Percentiles rank a stretch among this genome's conserved stretches.
Conservation (phyloP, 2,329 filamentous ascomycete genomes). For the Pleomassaria siparia region DNA sequence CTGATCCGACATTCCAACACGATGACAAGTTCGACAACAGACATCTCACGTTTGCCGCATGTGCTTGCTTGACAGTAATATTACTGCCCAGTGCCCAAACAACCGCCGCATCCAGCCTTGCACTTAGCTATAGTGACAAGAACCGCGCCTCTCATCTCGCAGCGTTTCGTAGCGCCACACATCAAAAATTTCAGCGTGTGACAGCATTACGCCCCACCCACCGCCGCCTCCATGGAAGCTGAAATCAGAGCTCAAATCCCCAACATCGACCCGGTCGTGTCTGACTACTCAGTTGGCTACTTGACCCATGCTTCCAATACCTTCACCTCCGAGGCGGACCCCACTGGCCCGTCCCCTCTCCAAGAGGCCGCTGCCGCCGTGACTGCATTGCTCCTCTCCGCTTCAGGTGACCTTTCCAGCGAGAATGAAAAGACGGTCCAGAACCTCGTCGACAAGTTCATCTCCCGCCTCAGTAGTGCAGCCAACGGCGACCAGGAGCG, state of each 20-base stretch:
- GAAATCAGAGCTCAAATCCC: constrained; percentile 84
- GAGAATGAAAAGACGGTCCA: constrained; percentile 77
- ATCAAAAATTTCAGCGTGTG: constrained; percentile 12
- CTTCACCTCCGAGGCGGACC: constrained; percentile 73
- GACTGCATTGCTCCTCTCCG: constrained; percentile 86
- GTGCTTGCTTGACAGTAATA: no score
- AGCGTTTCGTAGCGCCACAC: constrained; percentile 19
- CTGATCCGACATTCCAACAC: no score
- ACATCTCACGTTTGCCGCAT: no score
- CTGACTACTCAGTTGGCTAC: constrained; percentile 92
- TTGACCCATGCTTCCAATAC: constrained; percentile 87
- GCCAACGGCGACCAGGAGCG: constrained; percentile 69
- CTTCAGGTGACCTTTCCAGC: constrained; percentile 77
- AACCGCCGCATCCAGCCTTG: constrained; percentile 6
- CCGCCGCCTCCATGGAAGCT: constrained; percentile 68
- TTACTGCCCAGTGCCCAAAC: no score
- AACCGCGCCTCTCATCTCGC: constrained; percentile 15
- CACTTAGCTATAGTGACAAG: constrained; percentile 13
- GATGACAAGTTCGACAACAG: no score
- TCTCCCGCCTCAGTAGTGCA: constrained; percentile 75
- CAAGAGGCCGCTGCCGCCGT: constrained; percentile 81
- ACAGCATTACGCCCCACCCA: constrained; percentile 11
- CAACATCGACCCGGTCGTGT: constrained; percentile 83
- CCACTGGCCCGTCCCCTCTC: constrained; percentile 71
- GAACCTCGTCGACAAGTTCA: constrained; percentile 85